These are phyloP conservation scores for Solanum chacoense DNA, from an alignment of 305 asterid genomes.

Conservation along the genomic window DNA sequence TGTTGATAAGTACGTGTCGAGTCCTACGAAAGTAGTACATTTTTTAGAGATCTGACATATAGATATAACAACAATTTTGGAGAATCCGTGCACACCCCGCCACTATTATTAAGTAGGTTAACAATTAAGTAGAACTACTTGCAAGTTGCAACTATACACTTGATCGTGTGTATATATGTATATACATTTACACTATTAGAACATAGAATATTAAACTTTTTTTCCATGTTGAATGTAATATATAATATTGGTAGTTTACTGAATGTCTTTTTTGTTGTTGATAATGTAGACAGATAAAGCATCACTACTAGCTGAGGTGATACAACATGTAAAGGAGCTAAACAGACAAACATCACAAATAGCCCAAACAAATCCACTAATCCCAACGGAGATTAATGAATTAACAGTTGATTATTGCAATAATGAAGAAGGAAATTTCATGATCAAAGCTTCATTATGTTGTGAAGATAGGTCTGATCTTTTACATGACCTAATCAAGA, in stretches of 20 bases:
- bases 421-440: slow-evolving; percentile 32
- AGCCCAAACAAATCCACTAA: slow-evolving; percentile 39
- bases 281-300: slow-evolving; percentile 28
- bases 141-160: no score
- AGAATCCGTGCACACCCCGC: not conserved
- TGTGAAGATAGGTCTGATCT: slow-evolving; percentile 82
- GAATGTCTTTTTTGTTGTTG: not conserved
- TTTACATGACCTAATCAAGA: slow-evolving; percentile 67
- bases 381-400: slow-evolving; percentile 74
- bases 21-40: not conserved
- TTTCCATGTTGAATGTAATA: not conserved
- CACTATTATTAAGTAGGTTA: not conserved
- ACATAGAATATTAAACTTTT: not conserved
- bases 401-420: slow-evolving; percentile 34
- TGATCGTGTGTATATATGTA: no score
- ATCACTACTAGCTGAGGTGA: slow-evolving; percentile 27
- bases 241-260: no score
- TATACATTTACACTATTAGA: not conserved
- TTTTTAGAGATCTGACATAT: not conserved
- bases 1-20: not conserved
- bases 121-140: not conserved
- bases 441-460: slow-evolving; percentile 75
- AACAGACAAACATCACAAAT: slow-evolving; percentile 64
- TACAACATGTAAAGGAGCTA: slow-evolving; percentile 40
- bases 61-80: no score